Percentiles rank a stretch among this genome's conserved stretches.
These are phyloP conservation scores for Haplosporangium gracile DNA, from an alignment of 192 early-diverging fungal genomes.

Conservation along the genomic window DNA sequence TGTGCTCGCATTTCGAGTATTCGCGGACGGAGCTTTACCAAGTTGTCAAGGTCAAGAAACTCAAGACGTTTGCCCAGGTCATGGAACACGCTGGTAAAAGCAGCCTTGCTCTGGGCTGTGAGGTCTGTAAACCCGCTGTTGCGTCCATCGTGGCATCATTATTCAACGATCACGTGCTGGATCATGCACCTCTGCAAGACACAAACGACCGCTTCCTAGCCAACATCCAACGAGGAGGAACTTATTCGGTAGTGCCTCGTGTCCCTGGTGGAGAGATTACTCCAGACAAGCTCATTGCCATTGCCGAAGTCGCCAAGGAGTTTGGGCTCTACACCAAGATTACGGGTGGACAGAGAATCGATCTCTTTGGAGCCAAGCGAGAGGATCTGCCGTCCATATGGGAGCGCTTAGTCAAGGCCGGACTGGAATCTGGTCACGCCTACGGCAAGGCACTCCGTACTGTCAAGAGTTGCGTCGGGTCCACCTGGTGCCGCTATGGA, in stretches of 20 bases:
- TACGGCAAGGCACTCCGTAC: slow-evolving; percentile 79
- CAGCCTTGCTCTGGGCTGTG: slow-evolving; percentile 62
- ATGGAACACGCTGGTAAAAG: slow-evolving; percentile 59
- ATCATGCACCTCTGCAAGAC: slow-evolving; percentile 67
- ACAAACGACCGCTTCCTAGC: slow-evolving; percentile 79
- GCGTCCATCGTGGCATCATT: slow-evolving; percentile 74
- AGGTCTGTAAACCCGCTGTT: slow-evolving; percentile 73
- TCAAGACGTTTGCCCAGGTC: slow-evolving; percentile 66
- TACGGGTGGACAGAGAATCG: slow-evolving; percentile 79
- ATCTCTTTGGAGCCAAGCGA: slow-evolving; percentile 76
- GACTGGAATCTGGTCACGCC: slow-evolving; percentile 78
- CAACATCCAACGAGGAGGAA: slow-evolving; percentile 80
- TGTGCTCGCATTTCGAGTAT: slow-evolving; percentile 74
- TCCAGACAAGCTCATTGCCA: slow-evolving; percentile 72
- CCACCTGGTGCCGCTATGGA: slow-evolving; percentile 78
- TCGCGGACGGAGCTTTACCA: slow-evolving; percentile 72
- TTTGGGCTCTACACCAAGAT: slow-evolving; percentile 77
- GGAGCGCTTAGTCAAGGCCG: slow-evolving; percentile 71
- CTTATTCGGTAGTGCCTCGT: slow-evolving; percentile 74
- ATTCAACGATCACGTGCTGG: slow-evolving; percentile 76
- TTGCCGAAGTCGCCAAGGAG: slow-evolving; percentile 73
- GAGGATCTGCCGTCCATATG: slow-evolving; percentile 77
- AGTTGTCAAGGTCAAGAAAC: slow-evolving; percentile 69
- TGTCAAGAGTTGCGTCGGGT: slow-evolving; percentile 78
- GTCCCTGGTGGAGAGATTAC: slow-evolving; percentile 77